Base-by-base conservation (phyloP, 1,284 basidiomycete species). In the Amylostereum areolatum region DNA sequence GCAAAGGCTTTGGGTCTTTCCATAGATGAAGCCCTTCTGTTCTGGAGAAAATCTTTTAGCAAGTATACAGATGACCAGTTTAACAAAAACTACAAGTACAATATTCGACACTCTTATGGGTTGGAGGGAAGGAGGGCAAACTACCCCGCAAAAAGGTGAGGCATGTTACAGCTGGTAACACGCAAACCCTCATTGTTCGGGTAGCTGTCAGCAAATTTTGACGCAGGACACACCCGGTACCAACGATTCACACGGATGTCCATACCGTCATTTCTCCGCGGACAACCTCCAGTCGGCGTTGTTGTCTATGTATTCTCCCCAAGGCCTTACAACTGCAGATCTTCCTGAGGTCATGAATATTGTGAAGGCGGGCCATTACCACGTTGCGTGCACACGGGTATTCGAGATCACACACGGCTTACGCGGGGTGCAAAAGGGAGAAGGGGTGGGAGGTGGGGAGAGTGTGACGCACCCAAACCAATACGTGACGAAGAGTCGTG, bases 51-150 rank as follows among this genome's bases (percentile, higher is more conserved):
- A 59, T 86, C 88, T 32, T 98, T 97, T 65, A 75, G 77, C 44
- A 77, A 72, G 34, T 81, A 91, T 51, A 84, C 84, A 25, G 95
- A 98, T 57, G 94, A 99, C 70, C 90, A 95, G 67, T 99, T 99
- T 72, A 95, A 94, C 72, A 99, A 99, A 66, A 92, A 97, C 63
- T 89, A 98, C 75, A 86, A 85, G 59, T 99, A 99, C 69, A 99
- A 99, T 60, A 95, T 99, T 59, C 85, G 96, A 36, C 97, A 99
- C 68, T 86, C 84, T 7, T 99, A 89, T 64, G 97, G 97, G 42
- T 73, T 97, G 40, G 97, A 99, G 66, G 97, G 97, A 6, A 89
- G 88, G 62, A 81, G 96, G 37, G 88, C 87, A 46, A 97, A 98
- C 67, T 99, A 99, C 66, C 81, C 92, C 3, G 94, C 97, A 0